phyloP scores from a whole-genome alignment of 2,329 filamentous ascomycete species.

The Pezicula carpinea region DNA sequence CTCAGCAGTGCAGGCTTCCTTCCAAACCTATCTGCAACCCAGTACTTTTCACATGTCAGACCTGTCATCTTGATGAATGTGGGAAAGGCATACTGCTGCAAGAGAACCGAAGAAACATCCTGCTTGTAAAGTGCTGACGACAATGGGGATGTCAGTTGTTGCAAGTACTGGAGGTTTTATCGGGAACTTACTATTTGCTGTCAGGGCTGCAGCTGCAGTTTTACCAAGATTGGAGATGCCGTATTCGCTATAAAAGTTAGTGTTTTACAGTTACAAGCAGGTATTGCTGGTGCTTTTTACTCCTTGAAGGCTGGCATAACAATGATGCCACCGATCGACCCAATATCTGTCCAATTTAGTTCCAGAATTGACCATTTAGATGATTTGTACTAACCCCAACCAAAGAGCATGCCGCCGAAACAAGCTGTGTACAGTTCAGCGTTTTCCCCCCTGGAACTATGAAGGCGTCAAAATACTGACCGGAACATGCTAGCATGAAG shows the following conservation, averaged over 20 bases:
- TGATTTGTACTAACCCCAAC: slow-evolving; percentile 37
- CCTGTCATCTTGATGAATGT: neutral
- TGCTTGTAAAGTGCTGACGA: slow-evolving; percentile 67
- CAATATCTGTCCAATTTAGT: slow-evolving; percentile 47
- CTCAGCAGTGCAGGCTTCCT: slow-evolving; percentile 40
- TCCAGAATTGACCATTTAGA: neutral
- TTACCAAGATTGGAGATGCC: slow-evolving; percentile 28
- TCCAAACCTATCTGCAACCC: slow-evolving; percentile 30
- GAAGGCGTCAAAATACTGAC: slow-evolving; percentile 5
- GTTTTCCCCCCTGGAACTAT: neutral
- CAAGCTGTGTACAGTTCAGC: slow-evolving; percentile 38
- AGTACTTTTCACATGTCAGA: slow-evolving; percentile 13
- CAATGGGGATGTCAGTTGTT: slow-evolving; percentile 18
- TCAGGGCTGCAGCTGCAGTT: slow-evolving; percentile 44
- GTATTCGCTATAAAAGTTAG: slow-evolving; percentile 35
- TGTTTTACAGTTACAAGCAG: slow-evolving; percentile 33
- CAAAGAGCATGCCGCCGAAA: slow-evolving; percentile 61
- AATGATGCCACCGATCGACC: slow-evolving; percentile 71
- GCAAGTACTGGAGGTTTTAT: too few relatives aligned
- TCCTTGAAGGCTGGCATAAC: slow-evolving; percentile 60
- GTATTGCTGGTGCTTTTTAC: slow-evolving; percentile 29
- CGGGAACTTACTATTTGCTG: slow-evolving; percentile 42
- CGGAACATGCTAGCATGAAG: slow-evolving; percentile 50
- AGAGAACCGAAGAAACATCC: slow-evolving; percentile 64
- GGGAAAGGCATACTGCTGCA: slow-evolving; percentile 30